phyloP scores from a whole-genome alignment of 768 basidiomycete genomes.

The Plicaturopsis crispa region DNA sequence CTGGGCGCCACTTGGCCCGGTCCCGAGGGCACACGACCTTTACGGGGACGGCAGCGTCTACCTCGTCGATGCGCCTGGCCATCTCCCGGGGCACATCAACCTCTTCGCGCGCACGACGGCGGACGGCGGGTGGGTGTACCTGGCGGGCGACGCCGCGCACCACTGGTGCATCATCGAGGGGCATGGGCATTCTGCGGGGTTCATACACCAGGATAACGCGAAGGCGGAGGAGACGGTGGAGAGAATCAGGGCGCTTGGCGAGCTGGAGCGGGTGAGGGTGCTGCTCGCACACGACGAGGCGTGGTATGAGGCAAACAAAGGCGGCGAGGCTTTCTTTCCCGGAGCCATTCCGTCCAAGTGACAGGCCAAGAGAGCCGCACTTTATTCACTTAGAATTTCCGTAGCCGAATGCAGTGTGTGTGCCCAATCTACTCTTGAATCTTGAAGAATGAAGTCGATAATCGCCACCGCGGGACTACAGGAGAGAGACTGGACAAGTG shows the following conservation, averaged over 20 bases:
- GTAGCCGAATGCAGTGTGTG: no score
- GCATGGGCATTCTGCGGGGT: no score
- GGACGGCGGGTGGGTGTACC: slow-evolving; percentile 46
- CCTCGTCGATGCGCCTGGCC: slow-evolving; percentile 51
- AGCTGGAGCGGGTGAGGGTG: slow-evolving; percentile 32
- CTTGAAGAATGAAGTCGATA: background rate
- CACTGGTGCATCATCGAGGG: slow-evolving; percentile 43
- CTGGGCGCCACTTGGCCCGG: slow-evolving; percentile 39
- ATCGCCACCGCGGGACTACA: slow-evolving; percentile 1
- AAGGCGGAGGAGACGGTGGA: slow-evolving; percentile 33
- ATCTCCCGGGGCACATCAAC: slow-evolving; percentile 48
- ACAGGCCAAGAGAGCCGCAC: slow-evolving; percentile 1
- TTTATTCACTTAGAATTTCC: slow-evolving; percentile 1
- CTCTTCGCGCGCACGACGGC: slow-evolving; percentile 45
- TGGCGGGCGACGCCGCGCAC: slow-evolving; percentile 52
- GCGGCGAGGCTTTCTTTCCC: slow-evolving; percentile 33
- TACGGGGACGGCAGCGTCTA: slow-evolving; percentile 56
- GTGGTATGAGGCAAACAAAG: slow-evolving; percentile 43
- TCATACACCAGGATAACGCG: slow-evolving; percentile 37
- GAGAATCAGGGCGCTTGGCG: slow-evolving; percentile 29
- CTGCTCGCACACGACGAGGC: slow-evolving; percentile 45
- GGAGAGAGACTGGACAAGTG: slow-evolving; percentile 1
- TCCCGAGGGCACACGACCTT: slow-evolving; percentile 41
- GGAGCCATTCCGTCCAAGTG: background rate
- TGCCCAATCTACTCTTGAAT: background rate